Evolutionary conservation across 345 rosid species (phyloP), one percentile per base, ranked within the genome.

Genomic region (Syzygium jambos): DNA sequence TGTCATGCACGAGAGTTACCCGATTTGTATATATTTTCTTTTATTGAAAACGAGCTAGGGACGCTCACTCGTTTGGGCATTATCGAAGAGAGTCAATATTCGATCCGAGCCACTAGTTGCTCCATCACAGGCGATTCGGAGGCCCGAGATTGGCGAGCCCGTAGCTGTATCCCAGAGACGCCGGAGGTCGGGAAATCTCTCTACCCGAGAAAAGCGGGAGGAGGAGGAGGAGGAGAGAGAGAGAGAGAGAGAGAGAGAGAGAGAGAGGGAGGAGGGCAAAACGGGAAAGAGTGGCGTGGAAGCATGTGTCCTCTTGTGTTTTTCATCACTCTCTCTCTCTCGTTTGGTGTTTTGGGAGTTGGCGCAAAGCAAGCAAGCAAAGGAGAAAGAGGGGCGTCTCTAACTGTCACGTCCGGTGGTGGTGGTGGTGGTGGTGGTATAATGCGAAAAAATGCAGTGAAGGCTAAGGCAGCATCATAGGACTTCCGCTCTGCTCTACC

Each of bases 11-110:
- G 2, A 7, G 4, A 2, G 38, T n/a, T 63, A 15, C 41, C 3
- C 22, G 16, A 29, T 29, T 0, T 3, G 1, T 16, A 29, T 30
- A 2, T 65, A n/a, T 65, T 30, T 30, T 0, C 1, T 16, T 65
- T 0, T 1, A 0, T 65, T 73, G 38, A 34, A 0, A 38, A 17
- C 2, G 11, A 0, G 4, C 1, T 4, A 0, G 3, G 1, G 9
- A 61, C 9, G 1, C 4, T 4, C 5, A n/a, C 38, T 6, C 34
- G 2, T 1, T 3, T 0, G 6, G 12, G 29, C 1, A 2, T 9
- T 43, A 6, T 43, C 46, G 3, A 5, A 43, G 46, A 43, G 46
- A 43, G 46, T 43, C 46, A 6, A 6, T 13, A n/a, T 61, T n/a
- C 19, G 9, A n/a, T n/a, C n/a, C 8, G 73, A 61, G 34, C 27